These are phyloP conservation scores for Ascochyta lentis DNA, from an alignment of 2,329 filamentous ascomycete genomes.

Conservation along the genomic window DNA sequence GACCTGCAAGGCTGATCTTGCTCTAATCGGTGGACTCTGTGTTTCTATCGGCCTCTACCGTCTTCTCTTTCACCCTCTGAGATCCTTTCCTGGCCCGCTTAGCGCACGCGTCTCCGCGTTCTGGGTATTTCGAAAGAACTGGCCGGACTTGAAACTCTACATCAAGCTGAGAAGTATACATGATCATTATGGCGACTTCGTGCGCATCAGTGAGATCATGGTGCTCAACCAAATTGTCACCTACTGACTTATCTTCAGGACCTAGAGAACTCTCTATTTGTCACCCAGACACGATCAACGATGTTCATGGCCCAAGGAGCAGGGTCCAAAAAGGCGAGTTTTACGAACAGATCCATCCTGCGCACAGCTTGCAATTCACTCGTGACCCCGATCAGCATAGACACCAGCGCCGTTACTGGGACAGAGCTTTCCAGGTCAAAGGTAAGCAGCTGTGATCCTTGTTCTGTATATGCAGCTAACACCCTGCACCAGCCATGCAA, in stretches of 20 bases:
- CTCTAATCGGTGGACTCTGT: neutral
- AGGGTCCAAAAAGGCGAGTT: constrained; percentile 34
- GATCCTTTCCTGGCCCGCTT: constrained; percentile 17
- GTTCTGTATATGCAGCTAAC: neutral
- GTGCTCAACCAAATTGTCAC: too few species aligned
- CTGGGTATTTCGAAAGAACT: constrained; percentile 22
- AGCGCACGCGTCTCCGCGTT: constrained; percentile 23
- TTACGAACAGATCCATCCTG: constrained; percentile 29
- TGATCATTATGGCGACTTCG: constrained; percentile 25
- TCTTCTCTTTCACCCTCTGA: constrained; percentile 16
- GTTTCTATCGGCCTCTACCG: constrained; percentile 19
- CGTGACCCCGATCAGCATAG: constrained; percentile 31
- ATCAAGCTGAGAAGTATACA: constrained; percentile 20
- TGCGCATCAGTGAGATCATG: constrained; percentile 26
- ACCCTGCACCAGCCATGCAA: neutral
- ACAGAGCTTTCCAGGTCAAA: constrained; percentile 33
- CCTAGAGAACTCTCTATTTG: constrained; percentile 34
- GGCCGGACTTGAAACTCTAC: constrained; percentile 21
- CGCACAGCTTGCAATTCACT: constrained; percentile 29
- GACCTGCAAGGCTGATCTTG: neutral
- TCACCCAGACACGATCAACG: constrained; percentile 26
- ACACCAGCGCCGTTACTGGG: constrained; percentile 34
- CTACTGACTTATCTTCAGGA: constrained; percentile 8
- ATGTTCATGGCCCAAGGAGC: constrained; percentile 26
- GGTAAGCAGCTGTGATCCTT: constrained; percentile 11